Evolutionary conservation across 305 asterid species (phyloP).

Genomic region (Fraxinus floribunda): DNA sequence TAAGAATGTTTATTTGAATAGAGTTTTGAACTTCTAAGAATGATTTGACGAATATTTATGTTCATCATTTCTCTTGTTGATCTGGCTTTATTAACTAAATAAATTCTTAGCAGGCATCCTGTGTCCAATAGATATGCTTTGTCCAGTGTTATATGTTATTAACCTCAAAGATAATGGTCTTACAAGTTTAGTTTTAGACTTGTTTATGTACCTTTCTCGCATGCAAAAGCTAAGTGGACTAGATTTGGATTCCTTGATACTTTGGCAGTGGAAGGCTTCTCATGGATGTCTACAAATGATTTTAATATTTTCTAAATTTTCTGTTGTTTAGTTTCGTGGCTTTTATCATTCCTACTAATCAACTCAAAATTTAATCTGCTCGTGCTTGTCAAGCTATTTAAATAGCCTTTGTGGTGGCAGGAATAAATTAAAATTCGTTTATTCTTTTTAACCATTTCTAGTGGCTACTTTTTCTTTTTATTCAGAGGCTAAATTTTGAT

Average conservation of each 20-base stretch:
- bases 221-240: constrained; percentile 1
- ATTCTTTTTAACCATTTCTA: constrained; percentile 10
- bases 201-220: background rate
- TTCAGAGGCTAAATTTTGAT: constrained; percentile 7
- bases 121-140: background rate
- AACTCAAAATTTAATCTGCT: background rate
- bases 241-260: background rate
- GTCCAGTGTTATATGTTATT: background rate
- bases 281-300: background rate
- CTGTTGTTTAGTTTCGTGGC: background rate
- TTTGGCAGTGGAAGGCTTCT: background rate
- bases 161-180: background rate
- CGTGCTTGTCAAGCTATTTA: constrained; percentile 9
- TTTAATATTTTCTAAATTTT: background rate
- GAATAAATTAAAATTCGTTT: background rate
- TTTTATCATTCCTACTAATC: background rate
- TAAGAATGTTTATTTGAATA: constrained; percentile 28
- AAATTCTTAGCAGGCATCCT: background rate
- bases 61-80: background rate
- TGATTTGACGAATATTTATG: background rate
- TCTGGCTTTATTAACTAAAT: background rate
- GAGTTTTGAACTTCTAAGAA: background rate
- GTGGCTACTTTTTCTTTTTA: constrained; percentile 19
- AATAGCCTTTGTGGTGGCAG: background rate
- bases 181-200: background rate